Base-by-base conservation (phyloP, 306 rosid genomes). In the Argentina anserina region DNA sequence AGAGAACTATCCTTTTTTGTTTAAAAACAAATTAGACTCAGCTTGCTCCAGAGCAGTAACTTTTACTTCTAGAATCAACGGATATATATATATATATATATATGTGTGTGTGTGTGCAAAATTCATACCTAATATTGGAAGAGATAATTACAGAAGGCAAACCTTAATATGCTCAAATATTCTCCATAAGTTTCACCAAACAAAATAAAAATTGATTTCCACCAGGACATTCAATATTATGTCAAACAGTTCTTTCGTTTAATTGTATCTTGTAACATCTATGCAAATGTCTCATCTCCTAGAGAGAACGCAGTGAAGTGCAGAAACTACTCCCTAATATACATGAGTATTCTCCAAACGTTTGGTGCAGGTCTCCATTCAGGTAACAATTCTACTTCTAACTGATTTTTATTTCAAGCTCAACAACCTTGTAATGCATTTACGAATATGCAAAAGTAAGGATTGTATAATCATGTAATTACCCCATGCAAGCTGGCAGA, bases 401-500 rank as follows among this genome's bases (percentile, higher is more conserved):
- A 36, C 15, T 10, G 36, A 29, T 47, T 31, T 11, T 39, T 28
- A 59, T 21, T 15, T 21, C 47, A 29, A 5, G 46, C 63, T 10
- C 7, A 49, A 69, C 73, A 49, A 33, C 73, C 62, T 49, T 21
- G 33, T 68, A 40, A 23, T 20, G 34, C 9, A 2, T 10, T 11
- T 45, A 41, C 1, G 33, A 53, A 25, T 49, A 47, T 47, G 43
- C 20, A 47, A 70, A 14, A 39, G 17, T 21, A 65, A n/a, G 23
- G 6, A 50, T 50, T 43, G 58, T 15, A 39, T 0, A 69, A 60
- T 53, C 14, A 62, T 82, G 75, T 46, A 84, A 75, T 46, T 89
- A 94, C 98, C 98, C 98, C 98, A 76, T 94, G 98, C 83, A 94
- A 90, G 79, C 89, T 91, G 87, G 98, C 97, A 85, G 98, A 94